These are phyloP conservation scores for Myriosclerotinia curreyana DNA, from an alignment of 2,329 filamentous ascomycete genomes.

Conservation along the genomic window DNA sequence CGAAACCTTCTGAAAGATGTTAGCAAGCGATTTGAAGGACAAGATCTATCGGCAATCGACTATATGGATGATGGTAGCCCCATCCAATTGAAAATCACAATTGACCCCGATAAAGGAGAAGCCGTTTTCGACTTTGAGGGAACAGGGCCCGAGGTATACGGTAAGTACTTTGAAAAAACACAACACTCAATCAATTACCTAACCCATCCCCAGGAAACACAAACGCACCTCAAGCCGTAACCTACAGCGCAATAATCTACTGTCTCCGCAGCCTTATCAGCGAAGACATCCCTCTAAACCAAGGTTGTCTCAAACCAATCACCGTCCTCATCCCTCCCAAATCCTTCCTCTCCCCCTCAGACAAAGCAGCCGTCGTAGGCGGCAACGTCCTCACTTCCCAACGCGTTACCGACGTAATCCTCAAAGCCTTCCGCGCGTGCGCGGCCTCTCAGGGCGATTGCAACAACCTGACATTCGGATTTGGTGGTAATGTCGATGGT, in stretches of 20 bases:
- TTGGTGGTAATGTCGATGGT: constrained; percentile 62
- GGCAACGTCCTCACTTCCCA: constrained; percentile 80
- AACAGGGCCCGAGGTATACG: constrained; percentile 76
- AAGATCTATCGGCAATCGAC: constrained; percentile 70
- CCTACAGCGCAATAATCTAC: constrained; percentile 83
- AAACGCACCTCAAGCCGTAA: constrained; percentile 79
- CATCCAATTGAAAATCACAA: constrained; percentile 71
- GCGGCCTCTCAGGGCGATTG: constrained; percentile 77
- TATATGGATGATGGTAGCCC: constrained; percentile 86
- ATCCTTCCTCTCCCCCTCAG: constrained; percentile 71
- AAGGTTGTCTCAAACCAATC: constrained; percentile 77
- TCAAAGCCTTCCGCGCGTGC: constrained; percentile 75
- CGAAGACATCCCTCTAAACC: constrained; percentile 81
- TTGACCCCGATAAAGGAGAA: constrained; percentile 69
- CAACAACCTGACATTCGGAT: constrained; percentile 84
- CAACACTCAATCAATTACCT: background rate
- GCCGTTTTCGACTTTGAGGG: constrained; percentile 77
- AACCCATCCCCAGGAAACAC: constrained; percentile 53
- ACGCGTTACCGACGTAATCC: constrained; percentile 77
- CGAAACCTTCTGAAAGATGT: constrained; percentile 70
- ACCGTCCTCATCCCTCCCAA: constrained; percentile 68
- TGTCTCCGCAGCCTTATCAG: constrained; percentile 76
- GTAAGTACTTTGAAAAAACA: constrained; percentile 40
- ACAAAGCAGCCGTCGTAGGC: constrained; percentile 76
- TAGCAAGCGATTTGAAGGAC: constrained; percentile 64